These are phyloP conservation scores for Penicillium roqueforti DNA, from an alignment of 495 filamentous ascomycete genomes.

Conservation along the genomic window DNA sequence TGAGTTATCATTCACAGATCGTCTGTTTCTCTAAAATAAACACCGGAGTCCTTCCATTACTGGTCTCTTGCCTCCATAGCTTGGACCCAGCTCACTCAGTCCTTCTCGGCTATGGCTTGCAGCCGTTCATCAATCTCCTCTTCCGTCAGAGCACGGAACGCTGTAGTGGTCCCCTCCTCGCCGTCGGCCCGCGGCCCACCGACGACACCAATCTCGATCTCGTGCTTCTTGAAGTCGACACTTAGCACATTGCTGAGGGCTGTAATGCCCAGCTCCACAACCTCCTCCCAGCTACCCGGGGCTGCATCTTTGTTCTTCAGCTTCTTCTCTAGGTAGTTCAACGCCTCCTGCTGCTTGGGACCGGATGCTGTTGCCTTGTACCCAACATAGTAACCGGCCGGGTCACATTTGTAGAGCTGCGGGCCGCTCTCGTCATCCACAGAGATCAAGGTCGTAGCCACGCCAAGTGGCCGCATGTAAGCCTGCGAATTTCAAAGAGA, in stretches of 20 bases:
- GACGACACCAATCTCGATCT: constrained; percentile 96
- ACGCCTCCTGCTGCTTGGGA: constrained; percentile 96
- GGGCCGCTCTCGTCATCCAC: constrained; percentile 88
- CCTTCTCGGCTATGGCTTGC: constrained; percentile 97
- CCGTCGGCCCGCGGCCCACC: constrained; percentile 77
- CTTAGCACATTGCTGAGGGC: constrained; percentile 92
- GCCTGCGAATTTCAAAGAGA: constrained; percentile 52
- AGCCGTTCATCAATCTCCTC: constrained; percentile 98
- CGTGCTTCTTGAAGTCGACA: constrained; percentile 99
- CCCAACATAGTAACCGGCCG: constrained; percentile 93
- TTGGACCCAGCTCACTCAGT: constrained; percentile 49
- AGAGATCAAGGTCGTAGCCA: constrained; percentile 90
- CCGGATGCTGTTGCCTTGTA: constrained; percentile 98
- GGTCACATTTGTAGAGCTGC: constrained; percentile 98
- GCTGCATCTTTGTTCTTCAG: constrained; percentile 98
- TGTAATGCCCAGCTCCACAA: constrained; percentile 92
- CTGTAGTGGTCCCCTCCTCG: constrained; percentile 68
- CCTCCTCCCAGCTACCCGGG: constrained; percentile 91
- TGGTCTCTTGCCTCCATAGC: constrained; percentile 9
- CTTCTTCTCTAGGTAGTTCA: constrained; percentile 98
- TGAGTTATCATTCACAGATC: constrained; percentile 21
- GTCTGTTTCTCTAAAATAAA: constrained; percentile 18
- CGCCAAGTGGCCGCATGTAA: constrained; percentile 96
- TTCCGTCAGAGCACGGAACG: constrained; percentile 86
- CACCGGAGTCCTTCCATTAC: constrained; percentile 4